Base-by-base conservation (phyloP, 2,329 filamentous ascomycete genomes). In the Beauveria bassiana region DNA sequence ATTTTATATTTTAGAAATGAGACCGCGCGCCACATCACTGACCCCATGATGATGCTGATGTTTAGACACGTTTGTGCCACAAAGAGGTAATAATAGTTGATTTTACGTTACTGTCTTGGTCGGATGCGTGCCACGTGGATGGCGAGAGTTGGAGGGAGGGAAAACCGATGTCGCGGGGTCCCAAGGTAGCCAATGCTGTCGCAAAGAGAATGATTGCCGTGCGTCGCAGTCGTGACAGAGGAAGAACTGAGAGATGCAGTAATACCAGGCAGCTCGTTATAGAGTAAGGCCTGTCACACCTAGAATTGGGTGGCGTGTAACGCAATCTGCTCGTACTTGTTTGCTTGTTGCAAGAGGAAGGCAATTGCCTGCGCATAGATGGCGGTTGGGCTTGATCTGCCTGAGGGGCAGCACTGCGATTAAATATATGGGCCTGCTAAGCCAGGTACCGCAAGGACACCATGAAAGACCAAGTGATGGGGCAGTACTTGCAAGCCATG, bases 1-100 rank as follows among this genome's bases (percentile, higher is more conserved):
- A 53, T 26, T n/a, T 18, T 9, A 18, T 24, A 26, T 34, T 6
- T 10, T 18, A 46, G 18, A 10, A 16, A 31, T 24, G 18, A 28
- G 16, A 38, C 14, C 5, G 22, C 26, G 49, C 47, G 47, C 54
- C 26, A 10, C 18, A 47, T 26, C 14, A 53, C 61, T 38, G 20
- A 59, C 61, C 61, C 61, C 61, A 62, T 62, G 31, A 52, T 62
- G 47, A 46, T 42, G 22, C 22, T 22, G n/a, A n/a, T 14, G 28
- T 42, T 26, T 18, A 14, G 8, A 9, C 18, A 43, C 24, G 12
- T 4, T 22, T 55, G 5, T 50, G 43, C 42, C 26, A 16, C 43
- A 8, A 42, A 28, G 12, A 52, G 31, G 18, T 24, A 45, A 22
- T 34, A 9, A 61, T 10, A n/a, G 24, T 26, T 22, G 18, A 4